A percentile compares a stretch with the other conserved stretches of the same genome.
Conservation (phyloP, 352 stramenopile species). For the Globisporangium echinulatum region DNA sequence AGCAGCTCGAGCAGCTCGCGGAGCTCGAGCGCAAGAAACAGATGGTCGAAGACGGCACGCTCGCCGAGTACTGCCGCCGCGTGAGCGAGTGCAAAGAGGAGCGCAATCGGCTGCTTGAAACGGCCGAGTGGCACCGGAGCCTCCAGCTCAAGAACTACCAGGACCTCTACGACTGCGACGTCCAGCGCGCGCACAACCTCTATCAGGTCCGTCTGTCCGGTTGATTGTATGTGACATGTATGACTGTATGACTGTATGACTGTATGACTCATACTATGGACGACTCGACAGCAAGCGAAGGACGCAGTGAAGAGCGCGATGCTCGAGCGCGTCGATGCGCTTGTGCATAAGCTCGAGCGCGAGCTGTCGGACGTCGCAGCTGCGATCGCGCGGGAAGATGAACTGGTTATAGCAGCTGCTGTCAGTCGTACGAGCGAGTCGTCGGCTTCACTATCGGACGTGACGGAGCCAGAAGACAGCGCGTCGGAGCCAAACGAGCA, state of each 20-base stretch:
- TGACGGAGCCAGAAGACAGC: slow-evolving; percentile 7
- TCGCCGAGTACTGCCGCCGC: slow-evolving; percentile 77
- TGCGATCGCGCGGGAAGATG: slow-evolving; percentile 13
- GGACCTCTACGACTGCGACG: slow-evolving; percentile 73
- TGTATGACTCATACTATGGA: neutral
- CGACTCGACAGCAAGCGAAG: slow-evolving; percentile 32
- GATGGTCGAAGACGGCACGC: slow-evolving; percentile 79
- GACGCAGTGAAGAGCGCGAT: slow-evolving; percentile 48
- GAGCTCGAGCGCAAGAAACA: slow-evolving; percentile 80
- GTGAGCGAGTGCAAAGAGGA: slow-evolving; percentile 82
- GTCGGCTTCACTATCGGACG: slow-evolving; percentile 1
- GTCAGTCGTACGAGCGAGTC: neutral
- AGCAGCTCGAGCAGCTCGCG: slow-evolving; percentile 48
- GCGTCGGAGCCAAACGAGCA: slow-evolving; percentile 7
- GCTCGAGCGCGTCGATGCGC: slow-evolving; percentile 33
- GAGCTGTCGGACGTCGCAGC: slow-evolving; percentile 42
- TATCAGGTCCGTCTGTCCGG: slow-evolving; percentile 23
- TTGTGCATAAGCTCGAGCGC: slow-evolving; percentile 37
- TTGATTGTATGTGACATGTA: neutral
- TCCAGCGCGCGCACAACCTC: slow-evolving; percentile 63
- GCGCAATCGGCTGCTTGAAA: slow-evolving; percentile 63
- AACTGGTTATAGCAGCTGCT: neutral
- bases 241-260: neutral
- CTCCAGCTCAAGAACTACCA: slow-evolving; percentile 80
- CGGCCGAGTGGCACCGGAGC: slow-evolving; percentile 73